phyloP scores from a whole-genome alignment of 768 basidiomycete species.

The Pulveroboletus sp. region DNA sequence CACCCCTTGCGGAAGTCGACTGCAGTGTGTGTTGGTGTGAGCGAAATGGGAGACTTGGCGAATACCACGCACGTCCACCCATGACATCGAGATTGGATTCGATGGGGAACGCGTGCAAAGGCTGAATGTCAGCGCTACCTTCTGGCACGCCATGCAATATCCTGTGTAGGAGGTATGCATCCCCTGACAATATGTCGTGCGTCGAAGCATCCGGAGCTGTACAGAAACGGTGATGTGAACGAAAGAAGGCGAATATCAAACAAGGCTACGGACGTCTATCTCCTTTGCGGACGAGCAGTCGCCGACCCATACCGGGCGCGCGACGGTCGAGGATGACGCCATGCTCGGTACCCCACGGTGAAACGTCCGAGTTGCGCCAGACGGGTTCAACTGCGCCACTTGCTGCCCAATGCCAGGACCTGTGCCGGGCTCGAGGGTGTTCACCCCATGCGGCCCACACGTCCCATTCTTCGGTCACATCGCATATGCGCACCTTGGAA shows the following conservation, averaged over 20 bases:
- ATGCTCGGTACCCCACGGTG: slow-evolving; percentile 63
- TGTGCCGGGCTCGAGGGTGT: slow-evolving; percentile 36
- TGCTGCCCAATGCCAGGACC: slow-evolving; percentile 53
- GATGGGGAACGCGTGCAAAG: slow-evolving; percentile 83
- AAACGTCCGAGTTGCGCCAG: slow-evolving; percentile 51
- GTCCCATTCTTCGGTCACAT: slow-evolving; percentile 75
- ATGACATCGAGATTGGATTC: slow-evolving; percentile 94
- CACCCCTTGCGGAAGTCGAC: slow-evolving; percentile 98
- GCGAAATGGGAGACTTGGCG: background rate
- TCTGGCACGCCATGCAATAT: slow-evolving; percentile 86
- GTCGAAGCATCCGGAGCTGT: slow-evolving; percentile 53
- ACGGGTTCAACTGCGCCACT: slow-evolving; percentile 79
- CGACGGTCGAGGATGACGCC: slow-evolving; percentile 58
- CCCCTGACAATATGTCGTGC: slow-evolving; percentile 50
- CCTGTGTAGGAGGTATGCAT: slow-evolving; percentile 75
- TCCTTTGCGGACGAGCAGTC: slow-evolving; percentile 69
- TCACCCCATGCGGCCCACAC: slow-evolving; percentile 83
- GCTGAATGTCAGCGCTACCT: slow-evolving; percentile 71
- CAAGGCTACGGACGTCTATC: slow-evolving; percentile 61
- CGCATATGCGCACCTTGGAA: slow-evolving; percentile 81
- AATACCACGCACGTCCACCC: slow-evolving; percentile 72
- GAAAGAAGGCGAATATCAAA: background rate
- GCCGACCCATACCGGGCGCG: slow-evolving; percentile 74
- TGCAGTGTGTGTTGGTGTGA: slow-evolving; percentile 25
- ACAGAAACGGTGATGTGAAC: slow-evolving; percentile 6